phyloP scores from a whole-genome alignment of 805 yeast genomes.

The Pichia manshurica region DNA sequence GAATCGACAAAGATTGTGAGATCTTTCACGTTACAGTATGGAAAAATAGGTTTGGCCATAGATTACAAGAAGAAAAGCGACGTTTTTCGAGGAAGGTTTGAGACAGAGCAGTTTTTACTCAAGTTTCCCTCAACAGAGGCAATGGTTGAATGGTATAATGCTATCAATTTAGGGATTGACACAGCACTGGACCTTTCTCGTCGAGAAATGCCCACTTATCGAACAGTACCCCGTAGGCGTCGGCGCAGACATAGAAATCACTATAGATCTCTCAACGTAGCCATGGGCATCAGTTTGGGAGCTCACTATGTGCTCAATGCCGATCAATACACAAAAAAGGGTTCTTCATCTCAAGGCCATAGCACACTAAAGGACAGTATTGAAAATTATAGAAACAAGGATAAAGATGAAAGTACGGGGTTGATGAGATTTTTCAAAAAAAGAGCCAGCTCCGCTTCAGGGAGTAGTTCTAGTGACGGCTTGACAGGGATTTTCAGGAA shows the following conservation, averaged over 20 bases:
- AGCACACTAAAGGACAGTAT: neutral
- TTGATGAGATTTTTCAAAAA: neutral
- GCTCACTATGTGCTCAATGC: neutral
- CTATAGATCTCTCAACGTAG: neutral
- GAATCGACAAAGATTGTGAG: constrained; percentile 38
- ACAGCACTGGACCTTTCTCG: constrained; percentile 69
- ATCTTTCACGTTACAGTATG: constrained; percentile 78
- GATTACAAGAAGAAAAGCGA: constrained; percentile 71
- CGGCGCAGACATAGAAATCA: constrained; percentile 34
- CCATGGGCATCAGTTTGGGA: neutral
- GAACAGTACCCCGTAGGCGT: constrained; percentile 77
- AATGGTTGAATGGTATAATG: constrained; percentile 74
- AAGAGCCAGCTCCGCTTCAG: too few relatives aligned
- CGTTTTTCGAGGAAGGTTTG: constrained; percentile 71
- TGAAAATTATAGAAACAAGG: neutral
- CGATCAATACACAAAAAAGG: neutral
- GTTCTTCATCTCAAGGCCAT: neutral
- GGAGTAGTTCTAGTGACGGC: too few relatives aligned
- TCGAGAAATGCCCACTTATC: constrained; percentile 67
- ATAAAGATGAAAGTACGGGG: neutral
- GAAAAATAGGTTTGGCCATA: constrained; percentile 75
- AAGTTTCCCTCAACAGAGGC: constrained; percentile 57
- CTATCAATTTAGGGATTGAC: constrained; percentile 68
- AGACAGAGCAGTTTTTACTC: constrained; percentile 73
- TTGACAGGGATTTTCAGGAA: too few relatives aligned